Evolutionary conservation across 75 land plant species (phyloP), one percentile per base, ranked within the genome.

Genomic region (Sequoia sempervirens): DNA sequence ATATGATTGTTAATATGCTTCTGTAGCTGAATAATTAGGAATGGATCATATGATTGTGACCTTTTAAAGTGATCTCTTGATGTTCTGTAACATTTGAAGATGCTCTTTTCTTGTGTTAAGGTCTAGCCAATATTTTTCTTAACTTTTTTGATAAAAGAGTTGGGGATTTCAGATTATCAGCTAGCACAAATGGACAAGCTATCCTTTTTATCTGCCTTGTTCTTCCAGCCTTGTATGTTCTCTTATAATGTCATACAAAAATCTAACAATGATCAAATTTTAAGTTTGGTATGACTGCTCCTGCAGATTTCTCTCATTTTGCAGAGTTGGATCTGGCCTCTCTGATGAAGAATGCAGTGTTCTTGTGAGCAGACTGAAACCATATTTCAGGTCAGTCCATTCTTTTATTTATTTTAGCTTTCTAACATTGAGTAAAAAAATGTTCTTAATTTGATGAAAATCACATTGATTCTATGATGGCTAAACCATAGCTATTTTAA

Each of bases 311-410:
- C 26, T 92, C 43, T 97, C 99, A 0, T 97, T 97, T 80, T 97
- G 99, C 82, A 92, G 91, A 85, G 98, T 97, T 26, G 99, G 99
- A 73, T 89, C 98, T 80, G 98, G 99, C 41, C 94, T 97, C 40
- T 92, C 97, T 41, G 96, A 96, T 84, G 92, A 97, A 38, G 98
- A 97, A 81, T 85, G 92, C 45, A 88, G 94, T 85, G 86, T 91
- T 74, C 88, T 97, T 75, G 91, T 94, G n/a, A 85, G 85, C 75
- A 97, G 93, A 82, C 89, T 97, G 53, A 94, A 92, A 83, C 99
- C 99, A 64, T 94, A 93, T 87, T 93, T 97, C 84, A 94, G 94
- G 96, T 93, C 80, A 10, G 28, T n/a, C 11, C 30, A 78, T 78
- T 23, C 46, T 4, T 46, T 18, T 47, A 47, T 75, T 14, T 84